Evolutionary conservation across 169 alveolate genomes (phyloP), one percentile per base, ranked within the genome.

Genomic region (Cryptosporidium meleagridis): DNA sequence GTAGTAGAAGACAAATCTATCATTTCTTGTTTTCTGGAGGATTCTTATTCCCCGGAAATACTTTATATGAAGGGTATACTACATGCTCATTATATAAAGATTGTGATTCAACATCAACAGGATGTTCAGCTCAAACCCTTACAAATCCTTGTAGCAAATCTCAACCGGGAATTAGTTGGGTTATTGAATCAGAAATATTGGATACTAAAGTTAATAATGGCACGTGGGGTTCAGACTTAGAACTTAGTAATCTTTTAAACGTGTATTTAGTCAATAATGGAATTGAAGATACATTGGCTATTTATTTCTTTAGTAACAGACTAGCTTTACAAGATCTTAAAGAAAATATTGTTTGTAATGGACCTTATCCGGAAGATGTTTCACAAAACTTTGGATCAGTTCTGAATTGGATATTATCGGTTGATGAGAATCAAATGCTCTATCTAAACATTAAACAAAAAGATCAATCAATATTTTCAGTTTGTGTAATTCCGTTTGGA

Each of bases 401-500:
- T 14, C 23, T 73, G 7, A 35, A 37, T 26, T 73, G 86, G 86
- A 52, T 62, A 5, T 23, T 73, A 23, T 53, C 71, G 3, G 16
- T 73, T 5, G 86, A 73, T 73, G 68, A 55, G 14, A n/a, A 41
- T 58, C 51, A 37, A 35, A 52, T 58, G 86, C 68, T 73, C 14
- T 73, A 73, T n/a, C 68, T 73, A 3, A 73, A 73, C 14, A 29
- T 73, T 29, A 31, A 65, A 44, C 21, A 65, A n/a, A 31, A 69
- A 9, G 39, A 29, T 51, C 48, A 41, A 41, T 29, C 44, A 18
- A 26, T 51, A 5, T 65, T 48, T 21, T 48, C 75, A 23, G 37
- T 80, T 21, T 80, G 89, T 65, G 69, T 75, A n/a, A 44, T 80
- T 31, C 21, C 59, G 12, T 80, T 44, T 67, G 67, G 55, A 21